Evolutionary conservation across 371 early-diverging fungal genomes (phyloP), one percentile per base, ranked within the genome.

Genomic region (Mortierella sp.): DNA sequence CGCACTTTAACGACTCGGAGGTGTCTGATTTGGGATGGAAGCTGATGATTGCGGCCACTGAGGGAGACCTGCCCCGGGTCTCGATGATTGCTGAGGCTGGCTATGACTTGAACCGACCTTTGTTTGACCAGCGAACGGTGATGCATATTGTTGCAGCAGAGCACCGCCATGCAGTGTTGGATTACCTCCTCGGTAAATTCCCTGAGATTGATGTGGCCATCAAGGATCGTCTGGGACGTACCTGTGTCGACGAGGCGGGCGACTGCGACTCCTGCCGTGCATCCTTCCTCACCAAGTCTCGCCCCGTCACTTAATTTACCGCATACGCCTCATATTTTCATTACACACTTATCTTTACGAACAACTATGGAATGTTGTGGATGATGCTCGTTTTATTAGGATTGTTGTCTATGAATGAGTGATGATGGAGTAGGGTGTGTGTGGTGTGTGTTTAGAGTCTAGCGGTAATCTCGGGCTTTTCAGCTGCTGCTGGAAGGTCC

Each of bases 1-100:
- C 96, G 10, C 97, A 97, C 79, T 94, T 97, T 67, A 92, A 93
- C 48, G 93, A 94, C 64, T 91, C 91, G 5, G 98, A 97, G 79
- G 82, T 87, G 48, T 86, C 88, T 19, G 95, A 95, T 68, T 52
- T 78, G 14, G 83, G 83, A 11, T 83, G 83, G 83, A 83, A 83
- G 64, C 45, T 83, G 67, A 83, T 83, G 83, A 78, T 78, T 58
- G 83, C 83, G 5, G 79, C 79, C 10, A 78, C 79, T 0, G 83
- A 83, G 44, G 83, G 83, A 0, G 79, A 83, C 41, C 34, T 69
- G 70, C 40, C 65, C 34, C 68, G 76, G 4, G 83, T 83, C 19
- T 44, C 71, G 22, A 41, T 83, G 76, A 83, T 83, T 70, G 79
- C 83, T 29, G 79, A 79, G 58, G 83, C 79, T 5, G 83, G 83